These are phyloP conservation scores for Sugiyamaella chiloensis DNA, from an alignment of 805 yeast genomes.

Conservation along the genomic window DNA sequence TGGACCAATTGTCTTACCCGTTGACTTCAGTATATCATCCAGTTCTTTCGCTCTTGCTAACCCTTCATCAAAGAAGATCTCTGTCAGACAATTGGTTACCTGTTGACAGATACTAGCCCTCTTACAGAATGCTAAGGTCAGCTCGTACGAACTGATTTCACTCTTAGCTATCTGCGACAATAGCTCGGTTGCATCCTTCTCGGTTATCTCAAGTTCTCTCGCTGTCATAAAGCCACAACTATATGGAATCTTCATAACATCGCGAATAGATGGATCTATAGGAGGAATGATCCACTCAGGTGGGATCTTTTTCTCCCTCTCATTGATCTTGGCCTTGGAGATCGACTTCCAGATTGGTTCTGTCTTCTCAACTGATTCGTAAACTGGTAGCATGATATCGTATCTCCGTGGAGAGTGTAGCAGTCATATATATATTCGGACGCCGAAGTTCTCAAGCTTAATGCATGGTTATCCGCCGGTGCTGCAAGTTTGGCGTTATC, in stretches of 20 bases:
- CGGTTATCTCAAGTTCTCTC: background rate
- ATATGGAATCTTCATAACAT: slow-evolving; percentile 1
- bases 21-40: slow-evolving; percentile 46
- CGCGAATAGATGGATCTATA: background rate
- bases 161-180: background rate
- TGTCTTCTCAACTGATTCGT: background rate
- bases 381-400: background rate
- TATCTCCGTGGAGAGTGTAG: too few species aligned
- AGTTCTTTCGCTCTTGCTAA: slow-evolving; percentile 51
- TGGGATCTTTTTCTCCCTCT: background rate
- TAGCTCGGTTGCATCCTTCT: background rate
- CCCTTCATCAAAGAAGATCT: slow-evolving; percentile 56
- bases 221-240: background rate
- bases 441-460: too few species aligned
- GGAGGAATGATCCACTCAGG: background rate
- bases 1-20: slow-evolving; percentile 52
- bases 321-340: background rate
- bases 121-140: slow-evolving; percentile 54
- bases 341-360: background rate
- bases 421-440: too few species aligned
- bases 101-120: slow-evolving; percentile 59
- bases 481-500: too few species aligned
- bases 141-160: slow-evolving; percentile 31
- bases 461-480: too few species aligned
- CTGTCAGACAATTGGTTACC: slow-evolving; percentile 39